Percentiles rank a stretch among this genome's conserved stretches.
Conservation (phyloP, 78 protist genomes). For the Cavenderia fasciculata region DNA sequence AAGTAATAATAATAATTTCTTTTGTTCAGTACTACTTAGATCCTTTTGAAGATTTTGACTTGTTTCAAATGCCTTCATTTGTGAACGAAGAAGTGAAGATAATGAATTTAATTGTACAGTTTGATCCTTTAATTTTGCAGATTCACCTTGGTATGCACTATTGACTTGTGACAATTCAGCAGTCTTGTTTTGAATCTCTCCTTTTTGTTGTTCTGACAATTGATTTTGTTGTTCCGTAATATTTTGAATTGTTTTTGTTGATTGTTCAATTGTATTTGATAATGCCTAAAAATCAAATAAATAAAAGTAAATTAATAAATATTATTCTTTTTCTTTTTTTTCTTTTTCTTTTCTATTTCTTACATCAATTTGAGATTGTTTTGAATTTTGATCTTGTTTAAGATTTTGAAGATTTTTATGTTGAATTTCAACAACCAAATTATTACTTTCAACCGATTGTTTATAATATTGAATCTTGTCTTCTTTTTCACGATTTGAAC, state of each 20-base stretch:
- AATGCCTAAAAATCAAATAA: neutral
- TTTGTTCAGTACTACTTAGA: conserved; percentile 12
- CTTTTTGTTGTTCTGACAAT: neutral
- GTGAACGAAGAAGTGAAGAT: conserved; percentile 15
- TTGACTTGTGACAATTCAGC: conserved; percentile 9
- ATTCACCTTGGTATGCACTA: conserved; percentile 32
- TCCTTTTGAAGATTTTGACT: conserved; percentile 35
- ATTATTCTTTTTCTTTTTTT: neutral
- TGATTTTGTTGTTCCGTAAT: conserved; percentile 8
- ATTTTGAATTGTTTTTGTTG: neutral
- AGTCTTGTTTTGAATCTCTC: neutral
- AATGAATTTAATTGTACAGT: conserved; percentile 22
- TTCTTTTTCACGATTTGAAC: neutral
- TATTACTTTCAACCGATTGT: neutral
- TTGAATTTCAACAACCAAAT: neutral
- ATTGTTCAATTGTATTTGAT: conserved; percentile 20
- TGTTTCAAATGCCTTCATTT: conserved; percentile 52
- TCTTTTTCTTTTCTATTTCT: too few species aligned
- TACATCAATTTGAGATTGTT: conserved; percentile 48
- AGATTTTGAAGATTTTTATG: neutral
- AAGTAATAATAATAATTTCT: conserved; percentile 8
- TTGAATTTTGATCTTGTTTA: neutral
- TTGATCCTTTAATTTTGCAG: conserved; percentile 43
- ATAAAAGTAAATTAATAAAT: neutral
- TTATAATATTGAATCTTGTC: neutral